Evolutionary conservation across 176 grass and related monocot species (phyloP).

Genomic region (Panicum miliaceum): DNA sequence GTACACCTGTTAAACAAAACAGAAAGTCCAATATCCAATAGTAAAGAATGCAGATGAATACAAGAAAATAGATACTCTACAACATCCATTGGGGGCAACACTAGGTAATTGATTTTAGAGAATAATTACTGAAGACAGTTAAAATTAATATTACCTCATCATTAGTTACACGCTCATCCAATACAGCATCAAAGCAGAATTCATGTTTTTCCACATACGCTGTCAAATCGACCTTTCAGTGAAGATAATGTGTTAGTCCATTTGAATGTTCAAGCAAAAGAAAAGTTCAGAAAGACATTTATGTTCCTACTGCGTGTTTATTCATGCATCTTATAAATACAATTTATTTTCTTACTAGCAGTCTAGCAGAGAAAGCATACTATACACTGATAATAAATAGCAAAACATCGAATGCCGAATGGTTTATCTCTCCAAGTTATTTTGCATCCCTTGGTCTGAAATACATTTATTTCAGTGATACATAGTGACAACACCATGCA

Average conservation of each 20-base stretch:
- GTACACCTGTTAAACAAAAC: constrained; percentile 59
- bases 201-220: constrained; percentile 81
- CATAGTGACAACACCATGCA: not conserved
- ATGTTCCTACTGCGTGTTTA: not conserved
- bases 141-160: constrained; percentile 65
- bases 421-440: not conserved
- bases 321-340: constrained; percentile 16
- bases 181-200: constrained; percentile 75
- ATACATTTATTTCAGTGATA: not conserved
- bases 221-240: constrained; percentile 81
- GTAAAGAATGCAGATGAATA: constrained; percentile 6
- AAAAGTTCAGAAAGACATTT: not conserved
- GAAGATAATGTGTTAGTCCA: constrained; percentile 34
- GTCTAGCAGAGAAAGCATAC: not conserved
- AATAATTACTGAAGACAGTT: constrained; percentile 10
- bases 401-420: constrained; percentile 3
- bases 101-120: not conserved
- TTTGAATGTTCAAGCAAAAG: constrained; percentile 2
- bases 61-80: constrained; percentile 25
- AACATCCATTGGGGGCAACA: not conserved
- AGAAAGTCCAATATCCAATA: constrained; percentile 21
- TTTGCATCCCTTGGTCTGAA: not conserved
- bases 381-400: not conserved
- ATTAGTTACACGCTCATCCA: constrained; percentile 69
- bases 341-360: not conserved